Conservation (phyloP, 805 yeast genomes). For the Kodamaea kakaduensis region DNA sequence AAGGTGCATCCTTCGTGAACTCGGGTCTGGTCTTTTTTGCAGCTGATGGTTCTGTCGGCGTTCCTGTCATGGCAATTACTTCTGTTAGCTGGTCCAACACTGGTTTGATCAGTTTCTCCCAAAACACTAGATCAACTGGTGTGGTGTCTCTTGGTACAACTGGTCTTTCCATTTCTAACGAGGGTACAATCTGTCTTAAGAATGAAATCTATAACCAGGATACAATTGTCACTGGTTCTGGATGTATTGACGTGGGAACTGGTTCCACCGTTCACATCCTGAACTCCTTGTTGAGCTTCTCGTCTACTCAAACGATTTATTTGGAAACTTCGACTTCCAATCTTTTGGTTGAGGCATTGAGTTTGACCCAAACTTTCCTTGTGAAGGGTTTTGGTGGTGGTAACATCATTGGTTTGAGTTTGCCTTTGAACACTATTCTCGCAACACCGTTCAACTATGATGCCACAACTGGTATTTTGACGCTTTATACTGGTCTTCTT, state of each 20-base stretch:
- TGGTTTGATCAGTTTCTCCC: conserved; percentile 20
- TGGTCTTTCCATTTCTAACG: conserved; percentile 12
- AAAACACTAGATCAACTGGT: conserved; percentile 18
- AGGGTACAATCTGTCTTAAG: conserved; percentile 20
- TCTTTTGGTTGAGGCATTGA: conserved; percentile 16
- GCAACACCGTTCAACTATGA: conserved; percentile 4
- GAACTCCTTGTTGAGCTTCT: conserved; percentile 7
- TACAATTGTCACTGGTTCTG: conserved; percentile 21
- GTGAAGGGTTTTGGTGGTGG: conserved; percentile 28
- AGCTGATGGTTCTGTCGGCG: conserved; percentile 10
- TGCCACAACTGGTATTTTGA: conserved; percentile 18
- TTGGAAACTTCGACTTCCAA: conserved; percentile 7
- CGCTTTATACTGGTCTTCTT: conserved; percentile 8
- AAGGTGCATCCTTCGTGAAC: conserved; percentile 9
- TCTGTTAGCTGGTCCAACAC: conserved; percentile 13
- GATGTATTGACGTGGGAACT: conserved; percentile 22
- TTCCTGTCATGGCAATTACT: conserved; percentile 11
- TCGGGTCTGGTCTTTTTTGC: conserved; percentile 11
- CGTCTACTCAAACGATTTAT: conserved; percentile 12
- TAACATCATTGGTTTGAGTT: conserved; percentile 22
- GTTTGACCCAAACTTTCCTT: conserved; percentile 16
- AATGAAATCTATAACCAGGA: conserved; percentile 21
- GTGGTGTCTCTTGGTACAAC: conserved; percentile 15
- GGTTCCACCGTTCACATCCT: conserved; percentile 11
- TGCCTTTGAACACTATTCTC: conserved; percentile 6